Evolutionary conservation across 306 rosid genomes (phyloP).

Genomic region (Malus orientalis): DNA sequence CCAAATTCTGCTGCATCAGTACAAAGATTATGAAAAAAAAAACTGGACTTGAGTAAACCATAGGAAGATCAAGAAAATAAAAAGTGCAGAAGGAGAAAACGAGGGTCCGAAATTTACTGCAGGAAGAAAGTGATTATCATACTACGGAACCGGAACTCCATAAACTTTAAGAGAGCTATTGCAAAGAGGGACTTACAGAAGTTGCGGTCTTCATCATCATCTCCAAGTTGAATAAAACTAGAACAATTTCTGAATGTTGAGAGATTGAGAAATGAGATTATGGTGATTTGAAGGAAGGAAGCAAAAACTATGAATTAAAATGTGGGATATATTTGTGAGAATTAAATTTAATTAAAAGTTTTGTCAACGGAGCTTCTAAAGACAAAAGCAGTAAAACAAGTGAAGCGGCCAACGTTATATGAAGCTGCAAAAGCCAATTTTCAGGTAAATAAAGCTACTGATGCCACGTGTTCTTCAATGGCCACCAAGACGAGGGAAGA

Average conservation of each 20-base stretch:
- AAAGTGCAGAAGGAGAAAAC: too few species aligned
- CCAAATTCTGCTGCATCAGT: neutral
- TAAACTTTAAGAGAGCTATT: neutral
- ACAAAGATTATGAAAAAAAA: too few species aligned
- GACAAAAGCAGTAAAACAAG: neutral
- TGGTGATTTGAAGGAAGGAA: neutral
- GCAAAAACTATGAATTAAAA: too few species aligned
- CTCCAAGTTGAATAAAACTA: neutral
- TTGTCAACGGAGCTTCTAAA: neutral
- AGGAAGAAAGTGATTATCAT: neutral
- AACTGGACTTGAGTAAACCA: too few species aligned
- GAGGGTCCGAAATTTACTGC: too few species aligned
- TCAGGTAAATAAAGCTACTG: neutral
- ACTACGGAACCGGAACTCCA: neutral
- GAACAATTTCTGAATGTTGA: neutral
- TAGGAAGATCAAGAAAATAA: too few species aligned
- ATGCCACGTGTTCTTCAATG: neutral
- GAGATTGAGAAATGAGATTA: neutral
- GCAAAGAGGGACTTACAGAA: slow-evolving; percentile 14
- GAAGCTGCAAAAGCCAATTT: neutral
- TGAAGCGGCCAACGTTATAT: slow-evolving; percentile 2
- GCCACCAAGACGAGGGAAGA: neutral
- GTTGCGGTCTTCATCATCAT: neutral
- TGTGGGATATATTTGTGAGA: neutral
- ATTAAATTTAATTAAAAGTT: neutral